phyloP scores from a whole-genome alignment of 495 filamentous ascomycete species.

The Penicillium crystallinum region DNA sequence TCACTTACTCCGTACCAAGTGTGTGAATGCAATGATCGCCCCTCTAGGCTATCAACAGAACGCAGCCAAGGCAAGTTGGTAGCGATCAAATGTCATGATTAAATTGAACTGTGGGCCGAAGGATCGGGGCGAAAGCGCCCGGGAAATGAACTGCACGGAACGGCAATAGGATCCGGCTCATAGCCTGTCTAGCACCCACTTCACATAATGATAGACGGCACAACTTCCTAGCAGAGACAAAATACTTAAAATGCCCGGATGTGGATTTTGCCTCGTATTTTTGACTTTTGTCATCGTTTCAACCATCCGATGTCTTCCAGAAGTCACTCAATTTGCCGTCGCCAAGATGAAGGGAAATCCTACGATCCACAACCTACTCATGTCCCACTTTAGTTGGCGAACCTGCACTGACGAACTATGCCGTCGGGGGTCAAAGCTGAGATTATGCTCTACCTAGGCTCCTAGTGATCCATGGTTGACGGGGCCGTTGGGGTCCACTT shows the following conservation, averaged over 20 bases:
- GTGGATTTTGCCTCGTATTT: slow-evolving; percentile 8
- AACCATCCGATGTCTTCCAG: background rate
- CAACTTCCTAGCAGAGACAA: background rate
- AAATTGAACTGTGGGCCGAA: background rate
- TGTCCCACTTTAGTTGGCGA: background rate
- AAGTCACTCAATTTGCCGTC: background rate
- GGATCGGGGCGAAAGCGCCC: background rate
- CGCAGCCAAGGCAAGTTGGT: background rate
- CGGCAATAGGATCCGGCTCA: background rate
- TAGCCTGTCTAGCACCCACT: background rate
- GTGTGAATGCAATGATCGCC: too few species aligned
- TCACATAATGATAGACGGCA: slow-evolving; percentile 1
- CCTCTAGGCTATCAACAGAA: background rate
- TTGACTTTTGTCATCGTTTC: background rate
- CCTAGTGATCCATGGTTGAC: background rate
- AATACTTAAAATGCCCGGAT: background rate
- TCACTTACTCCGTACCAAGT: too few species aligned
- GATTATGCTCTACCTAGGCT: slow-evolving; percentile 1
- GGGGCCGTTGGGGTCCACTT: slow-evolving; percentile 5
- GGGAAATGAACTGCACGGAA: background rate
- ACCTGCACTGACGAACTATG: background rate
- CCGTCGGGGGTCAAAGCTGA: background rate
- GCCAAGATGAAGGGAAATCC: background rate
- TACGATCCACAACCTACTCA: background rate
- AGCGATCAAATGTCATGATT: background rate